Base-by-base conservation (phyloP, 352 stramenopile species). In the Phytopythium aichiense region DNA sequence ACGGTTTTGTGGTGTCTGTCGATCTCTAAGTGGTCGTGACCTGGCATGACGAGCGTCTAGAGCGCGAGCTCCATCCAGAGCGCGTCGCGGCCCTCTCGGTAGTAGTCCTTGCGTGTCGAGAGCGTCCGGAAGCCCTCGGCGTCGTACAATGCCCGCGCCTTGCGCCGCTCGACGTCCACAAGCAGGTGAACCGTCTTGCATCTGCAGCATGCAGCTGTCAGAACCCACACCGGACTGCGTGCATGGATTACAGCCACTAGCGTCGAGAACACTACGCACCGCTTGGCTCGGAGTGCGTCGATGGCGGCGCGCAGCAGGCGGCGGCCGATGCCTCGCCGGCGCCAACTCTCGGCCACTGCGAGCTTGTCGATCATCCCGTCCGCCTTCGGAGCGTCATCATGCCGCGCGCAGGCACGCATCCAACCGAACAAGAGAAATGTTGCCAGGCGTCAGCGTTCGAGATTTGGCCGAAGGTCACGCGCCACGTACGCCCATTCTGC, bases 291-390 rank as follows among this genome's bases (percentile, higher is more conserved):
- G 45, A 87, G 35, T 12, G 54, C 62, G 5, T 51, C 53, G 49
- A 87, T 69, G 13, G 77, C 72, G 35, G 23, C 28, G 20, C 72
- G 70, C 43, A 87, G 38, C 35, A 87, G 58, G 12, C 20, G 40
- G 13, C 72, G 68, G 3, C 67, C 77, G 30, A 87, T 20, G 16
- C 72, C 72, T 25, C 66, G 64, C 13, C 74, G 72, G 35, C 69
- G 60, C 2, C 50, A 55, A 54, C 65, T 40, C 59, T 76, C 64
- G 20, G 68, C 68, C 35, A 86, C 72, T 7, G 77, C 74, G 25
- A 86, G 63, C 48, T 80, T 80, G 60, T 81, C 74, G 37, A 86
- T 68, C 58, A 76, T 67, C 4, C 74, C 72, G 13, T 67, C 66
- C 15, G 61, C 48, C 77, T 85, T 42, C 37, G 12, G 37, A 42